Conservation (phyloP, 2,329 filamentous ascomycete species). For the Coniochaeta sp. region DNA sequence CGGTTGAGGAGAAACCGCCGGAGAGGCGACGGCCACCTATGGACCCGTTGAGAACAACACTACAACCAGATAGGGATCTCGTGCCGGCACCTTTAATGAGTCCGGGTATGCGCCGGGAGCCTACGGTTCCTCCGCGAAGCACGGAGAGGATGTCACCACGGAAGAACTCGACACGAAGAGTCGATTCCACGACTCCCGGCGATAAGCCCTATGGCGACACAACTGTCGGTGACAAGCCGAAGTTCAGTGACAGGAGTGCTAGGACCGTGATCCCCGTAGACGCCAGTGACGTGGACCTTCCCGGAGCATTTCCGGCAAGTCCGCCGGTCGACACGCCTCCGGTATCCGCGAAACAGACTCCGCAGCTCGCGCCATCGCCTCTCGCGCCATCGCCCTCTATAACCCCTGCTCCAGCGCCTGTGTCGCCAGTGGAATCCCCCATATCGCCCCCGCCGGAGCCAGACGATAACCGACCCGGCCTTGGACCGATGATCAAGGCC, state of each 20-base stretch:
- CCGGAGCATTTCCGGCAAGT: conserved; percentile 6
- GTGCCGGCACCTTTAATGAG: conserved; percentile 53
- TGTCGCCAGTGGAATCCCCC: conserved; percentile 14
- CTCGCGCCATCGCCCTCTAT: conserved; percentile 10
- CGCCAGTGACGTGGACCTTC: conserved; percentile 3
- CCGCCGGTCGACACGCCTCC: conserved; percentile 14
- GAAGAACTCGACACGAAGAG: conserved; percentile 29
- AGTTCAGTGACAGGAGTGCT: conserved; percentile 2
- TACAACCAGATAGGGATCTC: conserved; percentile 39
- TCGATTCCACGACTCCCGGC: conserved; percentile 10
- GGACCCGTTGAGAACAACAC: conserved; percentile 47
- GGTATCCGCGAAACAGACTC: neutral
- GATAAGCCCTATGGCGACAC: conserved; percentile 4
- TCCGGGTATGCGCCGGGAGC: conserved; percentile 36
- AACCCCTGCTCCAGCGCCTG: neutral
- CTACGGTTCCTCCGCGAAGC: conserved; percentile 41
- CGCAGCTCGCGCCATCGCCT: conserved; percentile 7
- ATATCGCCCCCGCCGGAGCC: conserved; percentile 20
- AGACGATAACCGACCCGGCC: conserved; percentile 57
- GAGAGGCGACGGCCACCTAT: conserved; percentile 61
- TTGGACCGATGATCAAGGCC: conserved; percentile 86
- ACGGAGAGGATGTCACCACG: conserved; percentile 38
- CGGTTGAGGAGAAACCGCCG: conserved; percentile 42
- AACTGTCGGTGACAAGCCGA: neutral
- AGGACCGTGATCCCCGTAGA: conserved; percentile 8